These are phyloP conservation scores for Hericium erinaceus DNA, from an alignment of 768 basidiomycete species.

Conservation along the genomic window DNA sequence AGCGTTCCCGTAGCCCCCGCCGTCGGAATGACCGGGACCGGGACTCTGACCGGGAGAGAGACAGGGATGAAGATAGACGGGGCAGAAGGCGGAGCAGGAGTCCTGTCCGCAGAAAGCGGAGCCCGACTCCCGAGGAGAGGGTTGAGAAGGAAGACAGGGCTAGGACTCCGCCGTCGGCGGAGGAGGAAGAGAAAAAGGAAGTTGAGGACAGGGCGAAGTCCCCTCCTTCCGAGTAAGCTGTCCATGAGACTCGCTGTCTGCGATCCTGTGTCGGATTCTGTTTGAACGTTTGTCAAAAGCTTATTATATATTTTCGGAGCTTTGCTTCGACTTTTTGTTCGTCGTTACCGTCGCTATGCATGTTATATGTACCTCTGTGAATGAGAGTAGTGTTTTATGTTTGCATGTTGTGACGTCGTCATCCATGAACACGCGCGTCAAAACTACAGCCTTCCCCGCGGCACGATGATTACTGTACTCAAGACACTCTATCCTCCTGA, in stretches of 20 bases:
- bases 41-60: slow-evolving; percentile 28
- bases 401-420: neutral
- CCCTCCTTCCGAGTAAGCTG: slow-evolving; percentile 48
- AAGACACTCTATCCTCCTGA: neutral
- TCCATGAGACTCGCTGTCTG: neutral
- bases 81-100: slow-evolving; percentile 35
- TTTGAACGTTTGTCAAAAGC: neutral
- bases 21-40: slow-evolving; percentile 32
- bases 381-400: neutral
- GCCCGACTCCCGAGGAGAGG: slow-evolving; percentile 31
- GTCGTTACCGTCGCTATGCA: neutral
- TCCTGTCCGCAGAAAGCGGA: slow-evolving; percentile 34
- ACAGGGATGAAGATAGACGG: slow-evolving; percentile 19
- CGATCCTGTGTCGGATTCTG: neutral
- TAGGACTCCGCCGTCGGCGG: slow-evolving; percentile 43
- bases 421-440: neutral
- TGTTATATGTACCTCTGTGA: neutral
- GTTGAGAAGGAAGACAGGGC: slow-evolving; percentile 33
- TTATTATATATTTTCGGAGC: neutral
- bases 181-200: slow-evolving; percentile 34
- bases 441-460: neutral
- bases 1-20: slow-evolving; percentile 47
- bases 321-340: neutral
- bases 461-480: neutral
- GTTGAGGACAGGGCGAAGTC: slow-evolving; percentile 44